Base-by-base conservation (phyloP, 768 basidiomycete species). In the Phanerochaete carnosa region DNA sequence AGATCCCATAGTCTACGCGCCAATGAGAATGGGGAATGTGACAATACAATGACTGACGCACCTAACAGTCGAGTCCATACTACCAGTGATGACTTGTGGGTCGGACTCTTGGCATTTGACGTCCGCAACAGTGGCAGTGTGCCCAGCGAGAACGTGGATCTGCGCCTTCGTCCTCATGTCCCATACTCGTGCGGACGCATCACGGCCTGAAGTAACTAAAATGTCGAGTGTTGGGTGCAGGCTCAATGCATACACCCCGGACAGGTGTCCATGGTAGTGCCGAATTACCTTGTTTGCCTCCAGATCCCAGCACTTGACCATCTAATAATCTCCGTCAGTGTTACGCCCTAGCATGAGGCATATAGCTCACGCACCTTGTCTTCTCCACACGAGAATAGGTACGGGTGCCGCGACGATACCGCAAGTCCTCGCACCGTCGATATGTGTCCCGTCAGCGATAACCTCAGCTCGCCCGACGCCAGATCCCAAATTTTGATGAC, bases 221-320 rank as follows among this genome's bases (percentile, higher is more conserved):
- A 99, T 80, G 69, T 98, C 97, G 55, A 99, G 85, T 0, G 96
- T 98, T 1, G 97, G 97, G 69, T 98, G 97, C 1, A 99, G 79
- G 23, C 89, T 85, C 57, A 98, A 81, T 0, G 94, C 81, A 68
- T 98, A 98, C n/a, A 99, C 95, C 46, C 97, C 97, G 0, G 95
- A 98, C 23, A 97, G 83, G 73, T 99, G 97, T 1, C 97, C 97
- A 71, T 99, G 97, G 70, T 99, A 98, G 74, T 98, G 95, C 22
- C 97, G 85, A 58, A 99, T 99, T 61, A 98, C 96, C 75, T 98
- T 99, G 80, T 99, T 99, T 28, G 92, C 90, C 73, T 99, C 97
- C 53, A 99, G 77, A 69, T 99, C 97, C 97, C 97, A 98, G 68
- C 97, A 98, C 78, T 98, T 98, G 35, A 99, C 97, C 97, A 98